phyloP scores from a whole-genome alignment of 352 stramenopile species.

The Albugo laibachii region DNA sequence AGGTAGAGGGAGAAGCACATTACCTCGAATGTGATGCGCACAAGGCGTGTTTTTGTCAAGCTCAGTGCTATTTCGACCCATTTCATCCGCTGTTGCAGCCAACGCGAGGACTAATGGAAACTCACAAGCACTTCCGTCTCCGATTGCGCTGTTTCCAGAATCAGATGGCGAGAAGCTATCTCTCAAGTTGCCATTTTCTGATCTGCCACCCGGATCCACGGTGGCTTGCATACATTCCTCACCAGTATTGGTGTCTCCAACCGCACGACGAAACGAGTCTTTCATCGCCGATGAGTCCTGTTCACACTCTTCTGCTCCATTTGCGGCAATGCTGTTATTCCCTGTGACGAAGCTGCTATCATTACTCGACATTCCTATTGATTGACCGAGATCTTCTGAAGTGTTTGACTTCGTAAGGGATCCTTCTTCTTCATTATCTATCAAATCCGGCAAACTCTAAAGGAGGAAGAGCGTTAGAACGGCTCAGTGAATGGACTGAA shows the following conservation, averaged over 20 bases:
- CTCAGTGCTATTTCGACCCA: conserved; percentile 10
- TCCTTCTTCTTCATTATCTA: conserved; percentile 18
- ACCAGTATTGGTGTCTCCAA: no score
- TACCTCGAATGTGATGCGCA: no score
- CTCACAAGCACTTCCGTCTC: conserved; percentile 53
- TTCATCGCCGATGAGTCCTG: not conserved
- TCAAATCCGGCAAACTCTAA: conserved; percentile 28
- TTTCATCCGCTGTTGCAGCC: conserved; percentile 33
- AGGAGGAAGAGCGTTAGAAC: not conserved
- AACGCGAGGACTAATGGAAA: conserved; percentile 66
- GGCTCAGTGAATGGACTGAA: not conserved
- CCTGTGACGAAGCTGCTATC: no score
- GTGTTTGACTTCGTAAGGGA: not conserved
- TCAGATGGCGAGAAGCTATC: conserved; percentile 3
- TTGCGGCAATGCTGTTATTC: not conserved
- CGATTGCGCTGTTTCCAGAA: conserved; percentile 42
- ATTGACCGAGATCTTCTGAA: not conserved
- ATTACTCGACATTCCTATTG: no score
- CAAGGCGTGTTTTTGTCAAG: no score
- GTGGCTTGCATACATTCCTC: conserved; percentile 12
- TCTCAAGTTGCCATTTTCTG: conserved; percentile 5
- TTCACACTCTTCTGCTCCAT: conserved; percentile 10
- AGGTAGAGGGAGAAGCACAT: no score
- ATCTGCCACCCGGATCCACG: conserved; percentile 2
- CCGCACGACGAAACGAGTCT: no score